Evolutionary conservation across 2,329 filamentous ascomycete species (phyloP).

Genomic region (Aspergillus pseudoterreus): DNA sequence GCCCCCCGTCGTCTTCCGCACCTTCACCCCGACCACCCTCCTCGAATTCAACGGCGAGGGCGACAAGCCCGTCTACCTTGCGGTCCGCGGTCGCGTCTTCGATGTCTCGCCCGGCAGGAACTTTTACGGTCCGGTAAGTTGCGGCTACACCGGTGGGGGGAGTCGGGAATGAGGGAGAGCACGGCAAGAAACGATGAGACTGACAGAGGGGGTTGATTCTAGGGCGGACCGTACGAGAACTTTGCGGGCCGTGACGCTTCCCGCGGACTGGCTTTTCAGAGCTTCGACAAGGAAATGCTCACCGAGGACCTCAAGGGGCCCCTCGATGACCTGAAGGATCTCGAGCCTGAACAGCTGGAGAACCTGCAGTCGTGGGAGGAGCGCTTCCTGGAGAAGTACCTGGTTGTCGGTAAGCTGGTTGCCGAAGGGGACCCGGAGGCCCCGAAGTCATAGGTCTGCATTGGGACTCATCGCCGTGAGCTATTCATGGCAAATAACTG

Average conservation of each 20-base stretch:
- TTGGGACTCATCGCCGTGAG: neutral
- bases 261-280: constrained; percentile 81
- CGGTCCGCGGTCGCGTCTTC: constrained; percentile 87
- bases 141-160: constrained; percentile 4
- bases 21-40: constrained; percentile 80
- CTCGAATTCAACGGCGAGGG: constrained; percentile 77
- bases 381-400: constrained; percentile 87
- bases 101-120: constrained; percentile 83
- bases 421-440: constrained; percentile 52
- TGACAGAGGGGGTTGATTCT: too few relatives aligned
- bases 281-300: constrained; percentile 93
- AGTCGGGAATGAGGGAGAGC: too few relatives aligned
- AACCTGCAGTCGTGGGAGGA: constrained; percentile 89
- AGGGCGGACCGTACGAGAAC: constrained; percentile 87
- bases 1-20: constrained; percentile 74
- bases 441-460: constrained; percentile 17
- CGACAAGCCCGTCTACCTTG: constrained; percentile 74
- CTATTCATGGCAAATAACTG: neutral
- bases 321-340: constrained; percentile 69
- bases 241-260: constrained; percentile 92
- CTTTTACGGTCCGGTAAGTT: constrained; percentile 77
- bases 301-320: constrained; percentile 85
- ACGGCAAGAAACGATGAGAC: too few relatives aligned
- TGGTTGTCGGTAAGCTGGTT: constrained; percentile 86
- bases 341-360: constrained; percentile 74